A percentile compares a stretch with the other conserved stretches of the same genome.
These are phyloP conservation scores for Pseudogymnoascus pannorum DNA, from an alignment of 2,329 filamentous ascomycete species.

Conservation along the genomic window DNA sequence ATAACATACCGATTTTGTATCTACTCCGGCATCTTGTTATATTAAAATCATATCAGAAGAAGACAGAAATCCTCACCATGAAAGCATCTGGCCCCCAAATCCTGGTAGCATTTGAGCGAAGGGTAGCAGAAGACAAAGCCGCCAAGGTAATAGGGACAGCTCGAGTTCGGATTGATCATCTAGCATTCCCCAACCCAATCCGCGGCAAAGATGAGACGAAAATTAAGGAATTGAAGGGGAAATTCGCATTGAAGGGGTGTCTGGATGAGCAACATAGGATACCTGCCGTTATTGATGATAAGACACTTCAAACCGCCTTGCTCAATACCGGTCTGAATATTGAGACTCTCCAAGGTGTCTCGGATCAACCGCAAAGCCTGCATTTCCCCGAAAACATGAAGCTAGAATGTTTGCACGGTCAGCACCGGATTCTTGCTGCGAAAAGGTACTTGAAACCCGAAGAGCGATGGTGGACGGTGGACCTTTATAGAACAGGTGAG, in stretches of 20 bases:
- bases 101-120: neutral
- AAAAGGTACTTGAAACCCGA: constrained; percentile 9
- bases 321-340: constrained; percentile 10
- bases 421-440: constrained; percentile 12
- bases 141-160: constrained; percentile 11
- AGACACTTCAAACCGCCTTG: constrained; percentile 11
- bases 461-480: constrained; percentile 4
- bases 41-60: no score
- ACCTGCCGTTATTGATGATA: constrained; percentile 14
- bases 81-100: neutral
- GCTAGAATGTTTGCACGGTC: constrained; percentile 10
- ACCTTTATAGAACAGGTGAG: neutral
- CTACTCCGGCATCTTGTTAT: no score
- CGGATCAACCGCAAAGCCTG: neutral
- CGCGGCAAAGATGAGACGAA: constrained; percentile 13
- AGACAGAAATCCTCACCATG: neutral
- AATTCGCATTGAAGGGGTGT: constrained; percentile 15
- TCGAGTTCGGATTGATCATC: constrained; percentile 14
- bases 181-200: constrained; percentile 14
- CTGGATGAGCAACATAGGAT: constrained; percentile 14
- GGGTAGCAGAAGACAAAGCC: neutral
- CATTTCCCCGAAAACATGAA: neutral
- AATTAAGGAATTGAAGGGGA: constrained; percentile 13
- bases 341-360: constrained; percentile 11
- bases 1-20: no score